Percentiles rank a stretch among this genome's conserved stretches.
Evolutionary conservation across 2,329 filamentous ascomycete species (phyloP).

Genomic region (Apiospora marii): DNA sequence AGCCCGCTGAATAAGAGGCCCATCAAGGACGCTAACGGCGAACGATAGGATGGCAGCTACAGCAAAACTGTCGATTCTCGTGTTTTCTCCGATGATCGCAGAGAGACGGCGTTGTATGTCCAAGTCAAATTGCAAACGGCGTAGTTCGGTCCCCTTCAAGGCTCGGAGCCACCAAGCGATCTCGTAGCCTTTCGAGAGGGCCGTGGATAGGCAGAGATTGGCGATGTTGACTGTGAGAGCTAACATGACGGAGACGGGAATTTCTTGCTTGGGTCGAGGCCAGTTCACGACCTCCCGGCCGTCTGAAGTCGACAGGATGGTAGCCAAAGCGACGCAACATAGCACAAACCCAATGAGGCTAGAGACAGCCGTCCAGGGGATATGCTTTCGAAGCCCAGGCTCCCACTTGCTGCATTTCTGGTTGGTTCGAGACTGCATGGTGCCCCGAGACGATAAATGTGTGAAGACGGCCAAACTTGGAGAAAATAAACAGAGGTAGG

Average conservation of each 20-base stretch:
- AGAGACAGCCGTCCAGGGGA: not conserved
- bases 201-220: slow-evolving; percentile 19
- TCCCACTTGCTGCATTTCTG: not conserved
- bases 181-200: slow-evolving; percentile 16
- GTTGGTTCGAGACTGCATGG: not conserved
- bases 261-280: not conserved
- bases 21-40: not conserved
- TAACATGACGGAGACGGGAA: not conserved
- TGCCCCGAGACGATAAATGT: too few species aligned
- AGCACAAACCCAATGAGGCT: not conserved
- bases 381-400: not conserved
- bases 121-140: slow-evolving; percentile 20
- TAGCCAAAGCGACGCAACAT: not conserved
- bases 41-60: not conserved
- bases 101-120: not conserved
- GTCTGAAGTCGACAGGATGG: not conserved
- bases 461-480: too few species aligned
- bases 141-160: not conserved
- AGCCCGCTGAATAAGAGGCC: not conserved
- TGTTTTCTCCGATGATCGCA: not conserved
- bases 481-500: too few species aligned
- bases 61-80: not conserved
- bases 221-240: not conserved
- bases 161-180: slow-evolving; percentile 17
- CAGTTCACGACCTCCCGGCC: not conserved